Percentiles rank a stretch among this genome's conserved stretches.
Evolutionary conservation across 2,329 filamentous ascomycete genomes (phyloP).

Genomic region (Arthrobotrys entomopaga): DNA sequence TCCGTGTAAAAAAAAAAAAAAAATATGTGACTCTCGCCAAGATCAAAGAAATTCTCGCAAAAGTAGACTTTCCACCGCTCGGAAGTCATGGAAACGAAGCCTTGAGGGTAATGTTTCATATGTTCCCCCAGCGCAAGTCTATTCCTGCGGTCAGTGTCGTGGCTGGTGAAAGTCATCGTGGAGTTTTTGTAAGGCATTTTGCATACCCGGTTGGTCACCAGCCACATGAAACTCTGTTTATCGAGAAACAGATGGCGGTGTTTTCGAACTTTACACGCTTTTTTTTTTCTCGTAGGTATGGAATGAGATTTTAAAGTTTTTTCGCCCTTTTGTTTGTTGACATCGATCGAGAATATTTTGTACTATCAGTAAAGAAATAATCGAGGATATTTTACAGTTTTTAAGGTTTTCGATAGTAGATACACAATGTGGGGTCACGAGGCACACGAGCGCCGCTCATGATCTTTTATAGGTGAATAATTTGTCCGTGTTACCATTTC

Average conservation of each 20-base stretch:
- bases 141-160: slow-evolving; percentile 36
- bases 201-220: slow-evolving; percentile 2
- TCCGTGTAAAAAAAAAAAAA: too few species aligned
- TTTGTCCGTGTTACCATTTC: too few species aligned
- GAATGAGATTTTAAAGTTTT: slow-evolving; percentile 30
- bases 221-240: slow-evolving; percentile 54
- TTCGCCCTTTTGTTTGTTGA: neutral
- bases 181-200: neutral
- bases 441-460: too few species aligned
- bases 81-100: too few species aligned
- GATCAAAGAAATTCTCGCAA: neutral
- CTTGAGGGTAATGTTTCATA: slow-evolving; percentile 14
- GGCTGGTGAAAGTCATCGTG: slow-evolving; percentile 19
- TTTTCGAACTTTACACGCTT: slow-evolving; percentile 36
- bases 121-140: slow-evolving; percentile 15
- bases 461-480: too few species aligned
- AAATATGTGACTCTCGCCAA: neutral
- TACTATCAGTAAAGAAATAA: too few species aligned
- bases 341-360: slow-evolving; percentile 4
- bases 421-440: too few species aligned
- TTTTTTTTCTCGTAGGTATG: neutral
- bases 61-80: neutral
- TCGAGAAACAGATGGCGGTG: slow-evolving; percentile 42
- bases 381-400: too few species aligned
- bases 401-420: too few species aligned